Conservation (phyloP, 257 asterid genomes). For the Perilla frutescens region DNA sequence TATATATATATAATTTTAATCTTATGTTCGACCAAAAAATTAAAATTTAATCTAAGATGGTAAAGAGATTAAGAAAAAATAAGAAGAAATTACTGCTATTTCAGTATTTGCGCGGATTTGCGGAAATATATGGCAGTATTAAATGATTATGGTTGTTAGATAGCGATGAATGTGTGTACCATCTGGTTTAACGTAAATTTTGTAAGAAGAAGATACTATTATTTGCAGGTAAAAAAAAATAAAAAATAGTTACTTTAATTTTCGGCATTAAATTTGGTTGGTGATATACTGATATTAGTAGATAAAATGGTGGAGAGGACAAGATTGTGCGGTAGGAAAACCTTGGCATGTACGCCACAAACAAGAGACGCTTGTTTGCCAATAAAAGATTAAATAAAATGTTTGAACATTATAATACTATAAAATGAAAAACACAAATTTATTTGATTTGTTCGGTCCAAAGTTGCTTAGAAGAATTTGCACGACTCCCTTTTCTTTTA, state of each 20-base stretch:
- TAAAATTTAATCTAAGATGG: background rate
- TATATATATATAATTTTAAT: no score
- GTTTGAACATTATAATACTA: background rate
- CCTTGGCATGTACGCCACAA: slow-evolving; percentile 24
- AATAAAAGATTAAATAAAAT: background rate
- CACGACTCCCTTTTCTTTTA: slow-evolving; percentile 21
- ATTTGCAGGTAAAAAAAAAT: background rate
- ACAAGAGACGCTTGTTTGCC: background rate
- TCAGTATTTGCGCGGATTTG: no score
- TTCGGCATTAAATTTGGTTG: slow-evolving; percentile 19
- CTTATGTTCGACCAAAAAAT: no score
- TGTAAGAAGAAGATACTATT: background rate
- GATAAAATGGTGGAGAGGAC: slow-evolving; percentile 13
- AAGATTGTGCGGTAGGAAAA: slow-evolving; percentile 27
- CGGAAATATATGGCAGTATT: no score
- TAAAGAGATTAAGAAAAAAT: background rate
- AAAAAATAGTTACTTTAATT: background rate
- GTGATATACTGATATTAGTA: slow-evolving; percentile 3
- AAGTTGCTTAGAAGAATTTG: slow-evolving; percentile 21
- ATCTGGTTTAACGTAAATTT: background rate
- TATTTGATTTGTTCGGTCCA: background rate
- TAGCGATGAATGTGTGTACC: background rate
- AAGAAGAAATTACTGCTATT: background rate
- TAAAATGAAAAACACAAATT: background rate
- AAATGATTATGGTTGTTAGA: no score